phyloP scores from a whole-genome alignment of 2,329 filamentous ascomycete genomes.

The Hawksworthiomyces lignivorus region DNA sequence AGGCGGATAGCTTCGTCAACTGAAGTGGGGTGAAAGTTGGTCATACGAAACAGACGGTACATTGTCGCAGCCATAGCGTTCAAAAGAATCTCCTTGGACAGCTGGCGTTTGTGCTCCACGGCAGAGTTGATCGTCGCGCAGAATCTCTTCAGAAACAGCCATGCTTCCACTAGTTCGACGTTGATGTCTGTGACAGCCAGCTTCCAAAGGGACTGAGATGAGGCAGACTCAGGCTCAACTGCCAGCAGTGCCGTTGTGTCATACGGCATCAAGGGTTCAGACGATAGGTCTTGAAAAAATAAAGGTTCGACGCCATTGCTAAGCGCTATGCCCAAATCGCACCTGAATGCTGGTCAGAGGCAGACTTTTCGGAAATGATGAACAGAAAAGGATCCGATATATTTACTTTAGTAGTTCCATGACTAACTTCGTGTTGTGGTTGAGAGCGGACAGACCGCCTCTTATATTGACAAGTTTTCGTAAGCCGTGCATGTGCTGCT shows the following conservation, averaged over 20 bases:
- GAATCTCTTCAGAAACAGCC: conserved; percentile 18
- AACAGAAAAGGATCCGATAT: too few relatives aligned
- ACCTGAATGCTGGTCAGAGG: too few relatives aligned
- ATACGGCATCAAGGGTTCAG: too few relatives aligned
- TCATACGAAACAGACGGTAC: conserved; percentile 31
- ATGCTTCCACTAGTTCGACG: conserved; percentile 13
- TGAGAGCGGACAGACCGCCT: conserved; percentile 26
- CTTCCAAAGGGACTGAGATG: too few relatives aligned
- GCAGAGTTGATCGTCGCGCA: conserved; percentile 19
- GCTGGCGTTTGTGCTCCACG: conserved; percentile 9
- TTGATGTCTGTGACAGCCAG: too few relatives aligned
- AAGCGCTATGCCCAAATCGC: too few relatives aligned
- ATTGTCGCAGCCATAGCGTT: conserved; percentile 30
- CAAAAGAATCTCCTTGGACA: conserved; percentile 16
- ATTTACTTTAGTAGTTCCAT: conserved; percentile 29
- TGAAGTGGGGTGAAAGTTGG: conserved; percentile 18
- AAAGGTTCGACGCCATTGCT: too few relatives aligned
- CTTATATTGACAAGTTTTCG: conserved; percentile 28
- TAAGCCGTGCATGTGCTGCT: too few relatives aligned
- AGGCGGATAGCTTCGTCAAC: conserved; percentile 29
- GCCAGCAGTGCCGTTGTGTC: too few relatives aligned
- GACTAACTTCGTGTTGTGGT: conserved; percentile 25
- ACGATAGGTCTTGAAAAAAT: too few relatives aligned
- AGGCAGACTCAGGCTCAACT: too few relatives aligned
- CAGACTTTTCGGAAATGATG: too few relatives aligned